Conservation (phyloP, 805 yeast genomes). For the Candida khao-thaluensis region DNA sequence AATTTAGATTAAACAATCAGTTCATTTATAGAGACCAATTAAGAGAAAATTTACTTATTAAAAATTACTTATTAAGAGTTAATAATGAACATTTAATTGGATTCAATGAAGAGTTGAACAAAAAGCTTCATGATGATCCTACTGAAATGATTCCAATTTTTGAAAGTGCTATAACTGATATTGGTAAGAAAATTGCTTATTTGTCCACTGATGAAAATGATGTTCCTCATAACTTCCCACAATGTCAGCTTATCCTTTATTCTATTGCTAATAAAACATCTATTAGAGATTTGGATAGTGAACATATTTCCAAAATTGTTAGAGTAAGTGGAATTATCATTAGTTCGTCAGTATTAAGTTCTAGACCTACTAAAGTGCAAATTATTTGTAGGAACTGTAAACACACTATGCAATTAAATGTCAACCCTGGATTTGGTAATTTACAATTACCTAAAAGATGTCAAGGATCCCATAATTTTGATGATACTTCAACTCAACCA, state of each 20-base stretch:
- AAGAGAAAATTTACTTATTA: conserved; percentile 79
- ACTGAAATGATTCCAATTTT: conserved; percentile 82
- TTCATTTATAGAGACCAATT: conserved; percentile 89
- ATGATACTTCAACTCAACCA: conserved; percentile 50
- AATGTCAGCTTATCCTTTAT: conserved; percentile 75
- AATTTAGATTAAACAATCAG: conserved; percentile 78
- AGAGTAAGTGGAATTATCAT: conserved; percentile 91
- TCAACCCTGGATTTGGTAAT: conserved; percentile 69
- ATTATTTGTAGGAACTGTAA: conserved; percentile 86
- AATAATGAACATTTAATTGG: conserved; percentile 82
- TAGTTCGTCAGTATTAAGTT: conserved; percentile 81
- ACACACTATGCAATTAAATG: conserved; percentile 65
- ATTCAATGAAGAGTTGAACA: conserved; percentile 86
- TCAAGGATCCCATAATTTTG: conserved; percentile 44
- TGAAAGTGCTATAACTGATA: conserved; percentile 79
- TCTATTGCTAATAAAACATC: conserved; percentile 71
- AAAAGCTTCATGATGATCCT: conserved; percentile 81
- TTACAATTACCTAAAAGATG: conserved; percentile 68
- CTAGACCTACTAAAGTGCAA: conserved; percentile 82
- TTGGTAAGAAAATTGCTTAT: conserved; percentile 70
- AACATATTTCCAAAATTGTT: conserved; percentile 84
- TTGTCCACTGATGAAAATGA: conserved; percentile 54
- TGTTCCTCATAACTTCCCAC: conserved; percentile 60
- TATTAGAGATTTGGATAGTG: conserved; percentile 80
- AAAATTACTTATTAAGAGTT: conserved; percentile 69